phyloP scores from a whole-genome alignment of 83 land plant species.

The Isoetes engelmannii region DNA sequence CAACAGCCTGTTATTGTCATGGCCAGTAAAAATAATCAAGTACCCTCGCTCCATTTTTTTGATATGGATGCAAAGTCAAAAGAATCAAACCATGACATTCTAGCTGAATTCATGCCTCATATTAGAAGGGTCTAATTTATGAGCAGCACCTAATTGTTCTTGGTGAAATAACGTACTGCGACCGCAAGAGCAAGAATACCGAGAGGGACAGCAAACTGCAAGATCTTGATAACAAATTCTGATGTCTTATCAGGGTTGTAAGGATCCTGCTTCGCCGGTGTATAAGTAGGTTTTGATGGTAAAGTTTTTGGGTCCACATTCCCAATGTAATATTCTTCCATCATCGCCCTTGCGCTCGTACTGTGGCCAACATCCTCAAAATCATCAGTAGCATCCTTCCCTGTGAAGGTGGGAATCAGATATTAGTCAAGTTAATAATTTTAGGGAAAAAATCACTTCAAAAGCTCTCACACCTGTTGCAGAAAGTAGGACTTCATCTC shows the following conservation, averaged over 20 bases:
- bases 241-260: conserved; percentile 24
- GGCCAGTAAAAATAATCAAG: no score
- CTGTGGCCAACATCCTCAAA: conserved; percentile 38
- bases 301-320: conserved; percentile 33
- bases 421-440: no score
- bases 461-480: conserved; percentile 29
- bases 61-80: no score
- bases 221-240: conserved; percentile 33
- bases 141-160: conserved; percentile 3
- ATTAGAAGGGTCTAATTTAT: no score
- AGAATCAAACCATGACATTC: no score
- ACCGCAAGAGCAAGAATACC: conserved; percentile 30
- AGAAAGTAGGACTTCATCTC: conserved; percentile 43
- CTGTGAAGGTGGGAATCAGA: conserved; percentile 20
- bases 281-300: conserved; percentile 24
- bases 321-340: conserved; percentile 39
- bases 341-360: conserved; percentile 33
- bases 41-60: no score
- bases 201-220: conserved; percentile 41
- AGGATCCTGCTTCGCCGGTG: conserved; percentile 18
- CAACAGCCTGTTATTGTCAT: no score
- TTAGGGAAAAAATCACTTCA: not conserved
- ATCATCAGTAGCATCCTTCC: conserved; percentile 47
- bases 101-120: no score
- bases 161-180: conserved; percentile 28